phyloP scores from a whole-genome alignment of 768 basidiomycete species.

The Lactifluus volemus region DNA sequence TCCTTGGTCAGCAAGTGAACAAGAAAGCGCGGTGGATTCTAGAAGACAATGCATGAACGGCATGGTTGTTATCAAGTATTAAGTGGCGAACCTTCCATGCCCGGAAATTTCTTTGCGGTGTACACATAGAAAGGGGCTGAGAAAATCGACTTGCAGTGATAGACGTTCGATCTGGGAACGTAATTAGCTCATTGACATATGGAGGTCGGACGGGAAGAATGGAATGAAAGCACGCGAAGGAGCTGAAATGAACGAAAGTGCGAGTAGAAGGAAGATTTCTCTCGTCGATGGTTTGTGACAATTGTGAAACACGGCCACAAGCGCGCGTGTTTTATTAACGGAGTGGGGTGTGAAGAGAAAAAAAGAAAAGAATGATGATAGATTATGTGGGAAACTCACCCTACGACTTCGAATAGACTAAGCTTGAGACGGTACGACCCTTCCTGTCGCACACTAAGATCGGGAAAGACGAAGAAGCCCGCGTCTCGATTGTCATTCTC shows the following conservation, averaged over 20 bases:
- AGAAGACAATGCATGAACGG: slow-evolving; percentile 8
- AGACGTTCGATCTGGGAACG: slow-evolving; percentile 60
- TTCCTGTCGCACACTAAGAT: slow-evolving; percentile 86
- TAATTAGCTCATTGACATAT: neutral
- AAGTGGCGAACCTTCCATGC: slow-evolving; percentile 72
- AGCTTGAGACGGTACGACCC: slow-evolving; percentile 76
- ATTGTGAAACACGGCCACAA: slow-evolving; percentile 1
- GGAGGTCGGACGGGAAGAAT: neutral
- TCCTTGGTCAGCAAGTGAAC: slow-evolving; percentile 89
- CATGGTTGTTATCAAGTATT: neutral
- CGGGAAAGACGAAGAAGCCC: slow-evolving; percentile 95
- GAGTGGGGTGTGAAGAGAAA: slow-evolving; percentile 4
- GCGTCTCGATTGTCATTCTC: slow-evolving; percentile 60
- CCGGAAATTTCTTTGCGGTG: slow-evolving; percentile 93
- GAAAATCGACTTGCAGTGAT: slow-evolving; percentile 85
- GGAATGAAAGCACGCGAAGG: slow-evolving; percentile 14
- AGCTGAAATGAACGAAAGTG: neutral
- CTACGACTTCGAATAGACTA: slow-evolving; percentile 83
- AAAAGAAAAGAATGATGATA: neutral
- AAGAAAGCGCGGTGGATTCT: slow-evolving; percentile 88
- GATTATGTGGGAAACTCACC: slow-evolving; percentile 43
- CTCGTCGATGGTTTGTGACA: neutral
- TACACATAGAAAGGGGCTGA: slow-evolving; percentile 90
- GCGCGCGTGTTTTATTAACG: neutral
- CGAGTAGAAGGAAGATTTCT: slow-evolving; percentile 1